Conservation (phyloP, 2,329 filamentous ascomycete species). For the Aspergillus caelatus region DNA sequence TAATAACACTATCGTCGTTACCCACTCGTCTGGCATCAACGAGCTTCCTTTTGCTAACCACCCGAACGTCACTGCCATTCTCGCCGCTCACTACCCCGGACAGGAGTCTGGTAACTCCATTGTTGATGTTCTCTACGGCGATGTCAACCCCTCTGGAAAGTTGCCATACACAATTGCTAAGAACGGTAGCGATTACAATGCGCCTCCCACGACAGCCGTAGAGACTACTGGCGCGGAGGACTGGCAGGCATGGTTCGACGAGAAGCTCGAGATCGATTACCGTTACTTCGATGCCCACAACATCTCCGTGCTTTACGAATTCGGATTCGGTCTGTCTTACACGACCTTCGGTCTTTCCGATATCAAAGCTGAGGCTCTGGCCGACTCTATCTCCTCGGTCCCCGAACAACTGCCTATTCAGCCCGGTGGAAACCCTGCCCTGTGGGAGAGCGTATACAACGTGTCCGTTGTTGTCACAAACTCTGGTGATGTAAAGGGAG, state of each 20-base stretch:
- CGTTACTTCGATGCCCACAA: conserved; percentile 27
- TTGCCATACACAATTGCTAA: conserved; percentile 79
- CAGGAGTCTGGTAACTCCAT: conserved; percentile 82
- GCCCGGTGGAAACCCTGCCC: conserved; percentile 48
- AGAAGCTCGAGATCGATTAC: conserved; percentile 26
- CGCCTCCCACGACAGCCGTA: conserved; percentile 41
- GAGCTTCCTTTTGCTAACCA: conserved; percentile 67
- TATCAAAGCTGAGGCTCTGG: conserved; percentile 58
- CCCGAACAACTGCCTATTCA: conserved; percentile 7
- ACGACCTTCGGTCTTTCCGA: conserved; percentile 69
- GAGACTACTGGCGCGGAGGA: conserved; percentile 31
- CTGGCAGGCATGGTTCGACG: conserved; percentile 5
- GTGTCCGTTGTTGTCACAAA: conserved; percentile 68
- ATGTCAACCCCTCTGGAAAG: conserved; percentile 74
- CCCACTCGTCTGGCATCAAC: conserved; percentile 76
- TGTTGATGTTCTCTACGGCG: conserved; percentile 80
- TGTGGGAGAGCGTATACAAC: conserved; percentile 18
- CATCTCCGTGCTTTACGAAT: conserved; percentile 24
- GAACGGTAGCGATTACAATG: conserved; percentile 63
- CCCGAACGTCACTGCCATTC: conserved; percentile 78
- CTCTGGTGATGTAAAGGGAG: conserved; percentile 65
- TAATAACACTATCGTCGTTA: conserved; percentile 82
- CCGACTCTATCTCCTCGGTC: conserved; percentile 61
- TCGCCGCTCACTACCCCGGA: conserved; percentile 81
- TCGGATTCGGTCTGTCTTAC: conserved; percentile 71